Evolutionary conservation across 2,329 filamentous ascomycete species (phyloP).

Genomic region (Pseudomassariella vexata): DNA sequence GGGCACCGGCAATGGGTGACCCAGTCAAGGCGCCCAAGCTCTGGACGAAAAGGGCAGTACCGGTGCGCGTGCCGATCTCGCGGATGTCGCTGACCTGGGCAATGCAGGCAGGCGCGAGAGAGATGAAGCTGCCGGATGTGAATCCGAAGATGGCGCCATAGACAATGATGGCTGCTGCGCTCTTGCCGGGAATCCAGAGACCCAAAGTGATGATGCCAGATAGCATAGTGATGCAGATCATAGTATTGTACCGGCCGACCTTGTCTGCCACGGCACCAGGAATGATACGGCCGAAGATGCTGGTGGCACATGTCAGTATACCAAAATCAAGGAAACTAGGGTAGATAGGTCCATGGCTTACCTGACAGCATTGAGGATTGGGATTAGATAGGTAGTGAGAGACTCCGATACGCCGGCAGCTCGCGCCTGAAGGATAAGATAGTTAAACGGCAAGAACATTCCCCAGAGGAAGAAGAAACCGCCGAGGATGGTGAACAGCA

Average conservation of each 20-base stretch:
- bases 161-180: constrained; percentile 49
- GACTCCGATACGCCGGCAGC: constrained; percentile 33
- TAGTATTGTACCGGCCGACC: constrained; percentile 32
- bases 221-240: constrained; percentile 39
- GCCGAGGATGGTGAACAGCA: constrained; percentile 34
- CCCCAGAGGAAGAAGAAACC: constrained; percentile 52
- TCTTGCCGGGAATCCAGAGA: constrained; percentile 35
- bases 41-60: constrained; percentile 56
- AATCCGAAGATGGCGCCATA: constrained; percentile 62
- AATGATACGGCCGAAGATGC: constrained; percentile 45
- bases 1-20: constrained; percentile 61
- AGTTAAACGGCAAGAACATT: constrained; percentile 54
- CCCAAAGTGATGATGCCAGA: constrained; percentile 32
- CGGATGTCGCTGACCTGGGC: constrained; percentile 66
- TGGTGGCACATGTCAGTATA: too few relatives aligned
- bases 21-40: constrained; percentile 61
- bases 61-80: constrained; percentile 64
- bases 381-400: constrained; percentile 40
- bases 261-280: constrained; percentile 41
- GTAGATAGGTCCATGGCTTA: too few relatives aligned
- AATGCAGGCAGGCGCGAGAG: constrained; percentile 55
- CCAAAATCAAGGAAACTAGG: too few relatives aligned
- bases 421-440: constrained; percentile 42
- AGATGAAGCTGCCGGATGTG: constrained; percentile 56
- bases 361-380: constrained; percentile 53